Conservation (phyloP, 129 eudicot species). For the Sambucus nigra region DNA sequence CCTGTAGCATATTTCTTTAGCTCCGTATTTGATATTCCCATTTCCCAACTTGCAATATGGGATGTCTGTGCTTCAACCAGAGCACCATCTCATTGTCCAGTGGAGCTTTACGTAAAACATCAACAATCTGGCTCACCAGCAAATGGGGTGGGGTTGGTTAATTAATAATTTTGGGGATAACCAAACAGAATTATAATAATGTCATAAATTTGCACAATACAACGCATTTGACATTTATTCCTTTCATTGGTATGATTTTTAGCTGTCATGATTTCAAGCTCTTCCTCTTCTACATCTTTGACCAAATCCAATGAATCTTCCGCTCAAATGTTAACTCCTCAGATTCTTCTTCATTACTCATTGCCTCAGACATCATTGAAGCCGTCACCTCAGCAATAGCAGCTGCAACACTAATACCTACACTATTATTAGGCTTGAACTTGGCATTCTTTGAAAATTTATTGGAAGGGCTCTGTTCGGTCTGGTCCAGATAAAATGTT, state of each 20-base stretch:
- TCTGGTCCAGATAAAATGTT: constrained; percentile 28
- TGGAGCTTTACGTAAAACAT: no score
- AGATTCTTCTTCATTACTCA: constrained; percentile 27
- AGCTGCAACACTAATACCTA: constrained; percentile 33
- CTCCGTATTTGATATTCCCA: no score
- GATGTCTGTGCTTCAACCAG: no score
- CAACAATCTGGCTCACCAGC: no score
- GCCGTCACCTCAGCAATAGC: constrained; percentile 30
- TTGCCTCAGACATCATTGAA: constrained; percentile 26
- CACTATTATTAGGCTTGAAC: constrained; percentile 41
- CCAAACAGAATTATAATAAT: no score
- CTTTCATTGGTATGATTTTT: constrained; percentile 25
- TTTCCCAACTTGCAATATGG: no score
- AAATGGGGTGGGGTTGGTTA: no score
- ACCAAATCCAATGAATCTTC: constrained; percentile 24
- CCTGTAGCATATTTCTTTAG: no score
- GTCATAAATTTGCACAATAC: no score
- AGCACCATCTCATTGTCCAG: no score
- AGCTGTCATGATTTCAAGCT: constrained; percentile 22
- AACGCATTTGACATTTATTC: no score
- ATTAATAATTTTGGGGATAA: no score
- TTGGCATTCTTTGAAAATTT: constrained; percentile 16
- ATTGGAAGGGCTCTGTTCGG: constrained; percentile 10
- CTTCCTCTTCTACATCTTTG: constrained; percentile 52
- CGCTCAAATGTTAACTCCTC: constrained; percentile 31